Base-by-base conservation (phyloP, 2,329 filamentous ascomycete genomes). In the Talaromyces marneffei region DNA sequence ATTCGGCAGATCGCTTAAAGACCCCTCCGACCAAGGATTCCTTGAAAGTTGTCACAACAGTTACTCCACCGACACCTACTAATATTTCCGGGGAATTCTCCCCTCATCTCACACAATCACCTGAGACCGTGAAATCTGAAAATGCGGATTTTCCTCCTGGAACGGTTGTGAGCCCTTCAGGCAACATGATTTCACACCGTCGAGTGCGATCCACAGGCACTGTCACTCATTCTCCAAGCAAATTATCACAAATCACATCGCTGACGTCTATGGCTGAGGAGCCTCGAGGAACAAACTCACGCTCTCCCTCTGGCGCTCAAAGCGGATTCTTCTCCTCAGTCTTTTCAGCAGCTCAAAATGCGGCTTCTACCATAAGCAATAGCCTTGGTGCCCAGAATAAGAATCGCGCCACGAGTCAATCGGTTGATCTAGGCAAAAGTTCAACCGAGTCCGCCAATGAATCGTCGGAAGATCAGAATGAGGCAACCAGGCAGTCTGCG, bases 251-350 rank as follows among this genome's bases (percentile, higher is more conserved):
- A 65, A 82, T 84, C 59, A 85, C 84, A 16, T 88, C 92, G 8
- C 79, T 94, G 57, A 90, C 92, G 2, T 90, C 92, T 7, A 89
- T 87, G 0, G 80, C 85, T 39, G 92, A 97, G 73, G 87, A 87
- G 68, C 70, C 75, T 3, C 75, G 75, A 64, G 64, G 76, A 64
- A 57, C 80, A 66, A 68, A 74, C 60, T 71, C 79, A n/a, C 86
- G 85, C 63, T 80, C 83, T 67, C 69, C 85, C 35, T 79, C 83
- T 31, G 82, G 84, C n/a, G 77, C 75, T 33, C 77, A 77, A 59
- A 75, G 75, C 33, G 87, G 92, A 0, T 97, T 99, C 78, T 97
- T 99, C 76, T 96, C 91, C 4, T 92, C 90, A 27, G 90, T 99
- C 71, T 86, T 99, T 65, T 93, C 91, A 42, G 93, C 89, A 50